Conservation (phyloP, 306 rosid genomes). For the Sphenostylis stenocarpa region DNA sequence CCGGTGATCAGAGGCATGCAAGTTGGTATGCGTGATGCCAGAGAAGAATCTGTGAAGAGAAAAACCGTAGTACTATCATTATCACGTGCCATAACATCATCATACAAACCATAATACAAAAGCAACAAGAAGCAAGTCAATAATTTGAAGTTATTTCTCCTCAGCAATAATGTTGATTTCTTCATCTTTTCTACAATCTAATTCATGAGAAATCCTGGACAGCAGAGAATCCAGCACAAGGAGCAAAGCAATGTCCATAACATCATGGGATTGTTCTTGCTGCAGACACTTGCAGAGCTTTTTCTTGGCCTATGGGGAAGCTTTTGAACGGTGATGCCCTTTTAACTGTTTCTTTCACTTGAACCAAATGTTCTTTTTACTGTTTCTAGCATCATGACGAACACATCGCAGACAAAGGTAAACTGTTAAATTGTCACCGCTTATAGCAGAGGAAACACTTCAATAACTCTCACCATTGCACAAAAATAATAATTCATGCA, state of each 20-base stretch:
- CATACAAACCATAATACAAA: slow-evolving; percentile 6
- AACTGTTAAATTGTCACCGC: not conserved
- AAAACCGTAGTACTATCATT: not conserved
- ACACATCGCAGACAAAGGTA: not conserved
- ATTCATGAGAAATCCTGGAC: not conserved
- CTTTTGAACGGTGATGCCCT: not conserved
- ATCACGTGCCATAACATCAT: not conserved
- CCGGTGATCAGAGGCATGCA: slow-evolving; percentile 6
- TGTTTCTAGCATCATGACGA: not conserved
- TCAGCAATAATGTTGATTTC: not conserved
- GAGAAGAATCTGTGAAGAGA: not conserved
- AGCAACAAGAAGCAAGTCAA: not conserved
- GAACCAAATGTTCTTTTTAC: not conserved
- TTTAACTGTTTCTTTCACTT: not conserved
- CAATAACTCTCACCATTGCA: not conserved
- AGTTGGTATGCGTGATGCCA: not conserved
- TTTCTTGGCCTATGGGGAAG: not conserved
- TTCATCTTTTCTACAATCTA: not conserved
- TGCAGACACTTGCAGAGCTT: not conserved
- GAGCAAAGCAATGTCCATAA: not conserved
- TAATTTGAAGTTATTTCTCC: not conserved
- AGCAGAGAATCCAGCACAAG: not conserved
- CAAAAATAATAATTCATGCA: not conserved
- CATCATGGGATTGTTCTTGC: not conserved
- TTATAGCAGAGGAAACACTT: not conserved